phyloP scores from a whole-genome alignment of 169 alveolate genomes.

The Plasmodium adleri region DNA sequence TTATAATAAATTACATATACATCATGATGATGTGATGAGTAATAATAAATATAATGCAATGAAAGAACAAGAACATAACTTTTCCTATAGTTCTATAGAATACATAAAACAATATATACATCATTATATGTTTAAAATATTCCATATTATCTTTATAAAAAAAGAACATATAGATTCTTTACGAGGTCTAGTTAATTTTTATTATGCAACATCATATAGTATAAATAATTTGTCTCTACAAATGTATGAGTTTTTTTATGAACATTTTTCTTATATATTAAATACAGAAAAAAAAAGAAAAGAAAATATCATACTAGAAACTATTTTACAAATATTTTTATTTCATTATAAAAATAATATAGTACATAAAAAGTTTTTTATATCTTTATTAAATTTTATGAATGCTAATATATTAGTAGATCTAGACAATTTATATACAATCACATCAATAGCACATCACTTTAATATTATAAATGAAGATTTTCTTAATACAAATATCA shows the following conservation, averaged over 20 bases:
- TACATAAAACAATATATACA: background rate
- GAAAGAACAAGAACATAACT: background rate
- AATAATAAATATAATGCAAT: background rate
- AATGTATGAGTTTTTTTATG: constrained; percentile 29
- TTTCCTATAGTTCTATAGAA: background rate
- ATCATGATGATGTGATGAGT: background rate
- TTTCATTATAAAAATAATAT: constrained; percentile 52
- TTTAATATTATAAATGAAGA: constrained; percentile 28
- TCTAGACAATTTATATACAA: constrained; percentile 9
- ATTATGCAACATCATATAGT: constrained; percentile 17
- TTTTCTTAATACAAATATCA: constrained; percentile 7
- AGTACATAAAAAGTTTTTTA: constrained; percentile 16
- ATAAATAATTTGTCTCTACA: constrained; percentile 30
- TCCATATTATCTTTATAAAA: constrained; percentile 20
- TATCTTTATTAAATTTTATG: constrained; percentile 7
- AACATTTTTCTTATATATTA: constrained; percentile 36
- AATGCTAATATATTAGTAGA: constrained; percentile 1
- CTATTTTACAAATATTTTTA: constrained; percentile 49
- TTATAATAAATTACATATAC: background rate
- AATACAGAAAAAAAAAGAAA: background rate
- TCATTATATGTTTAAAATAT: constrained; percentile 5
- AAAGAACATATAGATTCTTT: constrained; percentile 52
- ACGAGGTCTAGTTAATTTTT: constrained; percentile 61
- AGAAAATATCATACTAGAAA: constrained; percentile 16
- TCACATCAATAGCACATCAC: constrained; percentile 40